phyloP scores from a whole-genome alignment of 2,329 filamentous ascomycete genomes.

The Cephalotrichum gorgonifer region DNA sequence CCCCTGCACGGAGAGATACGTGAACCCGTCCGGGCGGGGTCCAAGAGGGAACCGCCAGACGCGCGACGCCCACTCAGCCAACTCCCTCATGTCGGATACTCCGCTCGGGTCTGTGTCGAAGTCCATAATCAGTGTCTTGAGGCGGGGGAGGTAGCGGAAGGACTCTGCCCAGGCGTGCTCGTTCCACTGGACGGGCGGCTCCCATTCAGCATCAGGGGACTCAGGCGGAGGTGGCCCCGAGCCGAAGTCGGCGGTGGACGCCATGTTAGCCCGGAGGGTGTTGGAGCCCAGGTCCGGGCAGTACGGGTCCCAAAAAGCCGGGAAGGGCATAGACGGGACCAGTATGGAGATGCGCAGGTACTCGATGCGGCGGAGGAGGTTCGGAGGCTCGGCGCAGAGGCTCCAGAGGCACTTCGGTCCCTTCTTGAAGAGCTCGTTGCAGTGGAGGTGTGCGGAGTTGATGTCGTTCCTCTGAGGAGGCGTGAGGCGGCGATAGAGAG shows the following conservation, averaged over 20 bases:
- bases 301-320: background rate
- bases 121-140: background rate
- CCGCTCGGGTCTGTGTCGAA: background rate
- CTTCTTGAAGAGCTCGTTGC: background rate
- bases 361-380: background rate
- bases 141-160: background rate
- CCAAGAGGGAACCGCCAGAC: slow-evolving; percentile 1
- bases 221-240: background rate
- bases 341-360: background rate
- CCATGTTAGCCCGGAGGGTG: background rate
- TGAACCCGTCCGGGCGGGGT: background rate
- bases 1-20: background rate
- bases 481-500: background rate
- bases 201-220: background rate
- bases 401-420: background rate
- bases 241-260: background rate
- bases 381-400: background rate
- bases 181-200: background rate
- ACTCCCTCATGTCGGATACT: background rate
- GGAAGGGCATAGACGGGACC: background rate
- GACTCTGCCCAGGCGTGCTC: background rate
- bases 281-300: background rate
- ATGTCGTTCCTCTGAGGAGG: background rate
- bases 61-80: background rate
- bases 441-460: background rate